Conservation (phyloP, 352 stramenopile species). For the Phytophthora nicotianae region DNA sequence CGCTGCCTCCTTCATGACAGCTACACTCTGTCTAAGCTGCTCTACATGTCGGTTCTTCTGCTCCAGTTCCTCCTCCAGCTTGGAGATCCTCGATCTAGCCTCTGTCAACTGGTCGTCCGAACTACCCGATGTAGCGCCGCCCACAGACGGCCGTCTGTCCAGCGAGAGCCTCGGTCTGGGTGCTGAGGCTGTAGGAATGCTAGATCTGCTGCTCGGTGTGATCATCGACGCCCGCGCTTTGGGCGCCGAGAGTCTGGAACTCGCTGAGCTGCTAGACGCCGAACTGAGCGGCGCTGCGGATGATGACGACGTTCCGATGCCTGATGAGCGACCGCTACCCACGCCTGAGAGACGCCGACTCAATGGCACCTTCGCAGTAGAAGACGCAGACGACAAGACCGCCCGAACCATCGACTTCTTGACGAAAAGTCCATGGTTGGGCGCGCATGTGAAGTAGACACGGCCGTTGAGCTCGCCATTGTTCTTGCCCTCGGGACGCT, state of each 20-base stretch:
- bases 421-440: constrained; percentile 81
- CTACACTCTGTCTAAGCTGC: constrained; percentile 68
- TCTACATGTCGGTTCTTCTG: constrained; percentile 71
- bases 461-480: constrained; percentile 83
- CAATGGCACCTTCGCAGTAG: constrained; percentile 41
- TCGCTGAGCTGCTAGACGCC: constrained; percentile 1
- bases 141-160: constrained; percentile 25
- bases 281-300: constrained; percentile 1
- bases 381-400: constrained; percentile 34
- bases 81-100: constrained; percentile 52
- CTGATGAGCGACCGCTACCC: constrained; percentile 11
- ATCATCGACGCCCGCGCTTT: constrained; percentile 28
- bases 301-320: constrained; percentile 9
- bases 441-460: constrained; percentile 78
- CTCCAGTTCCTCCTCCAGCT: constrained; percentile 73
- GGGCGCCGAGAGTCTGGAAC: constrained; percentile 21
- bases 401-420: constrained; percentile 46
- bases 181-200: constrained; percentile 4
- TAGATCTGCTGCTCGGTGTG: constrained; percentile 17
- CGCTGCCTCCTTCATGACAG: constrained; percentile 54
- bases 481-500: constrained; percentile 83
- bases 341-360: constrained; percentile 43
- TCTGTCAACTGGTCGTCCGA: constrained; percentile 60
- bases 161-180: constrained; percentile 36
- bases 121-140: constrained; percentile 1